Conservation (phyloP, 2,329 filamentous ascomycete species). For the Pseudogymnoascus sp. region DNA sequence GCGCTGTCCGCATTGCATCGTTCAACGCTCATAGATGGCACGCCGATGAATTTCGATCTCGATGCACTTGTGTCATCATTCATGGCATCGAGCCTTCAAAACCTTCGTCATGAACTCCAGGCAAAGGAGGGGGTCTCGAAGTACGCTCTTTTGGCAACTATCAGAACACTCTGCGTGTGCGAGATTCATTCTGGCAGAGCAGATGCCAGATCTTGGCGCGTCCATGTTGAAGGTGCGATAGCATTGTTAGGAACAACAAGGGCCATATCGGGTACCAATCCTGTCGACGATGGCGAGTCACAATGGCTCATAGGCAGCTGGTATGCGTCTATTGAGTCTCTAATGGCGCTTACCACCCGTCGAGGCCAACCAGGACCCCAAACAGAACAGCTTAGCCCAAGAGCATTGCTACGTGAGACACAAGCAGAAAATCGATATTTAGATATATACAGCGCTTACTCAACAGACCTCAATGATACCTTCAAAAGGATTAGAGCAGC, state of each 20-base stretch:
- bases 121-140: slow-evolving; percentile 27
- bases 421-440: slow-evolving; percentile 28
- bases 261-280: slow-evolving; percentile 1
- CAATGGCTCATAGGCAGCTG: slow-evolving; percentile 30
- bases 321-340: slow-evolving; percentile 36
- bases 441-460: slow-evolving; percentile 38
- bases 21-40: slow-evolving; percentile 30
- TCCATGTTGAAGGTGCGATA: slow-evolving; percentile 36
- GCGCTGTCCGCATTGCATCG: slow-evolving; percentile 37
- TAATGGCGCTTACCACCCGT: slow-evolving; percentile 33
- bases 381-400: background rate
- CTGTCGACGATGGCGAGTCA: slow-evolving; percentile 3
- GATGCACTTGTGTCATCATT: slow-evolving; percentile 32
- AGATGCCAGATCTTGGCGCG: slow-evolving; percentile 33
- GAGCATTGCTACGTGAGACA: background rate
- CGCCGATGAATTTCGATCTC: slow-evolving; percentile 30
- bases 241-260: slow-evolving; percentile 30
- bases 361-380: slow-evolving; percentile 27
- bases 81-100: slow-evolving; percentile 35
- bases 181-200: slow-evolving; percentile 36
- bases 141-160: slow-evolving; percentile 34
- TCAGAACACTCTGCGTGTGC: slow-evolving; percentile 35
- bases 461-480: slow-evolving; percentile 31
- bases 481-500: slow-evolving; percentile 34
- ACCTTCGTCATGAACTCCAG: slow-evolving; percentile 35